Conservation (phyloP, 2,329 filamentous ascomycete species). For the Acrocalymma vagum region DNA sequence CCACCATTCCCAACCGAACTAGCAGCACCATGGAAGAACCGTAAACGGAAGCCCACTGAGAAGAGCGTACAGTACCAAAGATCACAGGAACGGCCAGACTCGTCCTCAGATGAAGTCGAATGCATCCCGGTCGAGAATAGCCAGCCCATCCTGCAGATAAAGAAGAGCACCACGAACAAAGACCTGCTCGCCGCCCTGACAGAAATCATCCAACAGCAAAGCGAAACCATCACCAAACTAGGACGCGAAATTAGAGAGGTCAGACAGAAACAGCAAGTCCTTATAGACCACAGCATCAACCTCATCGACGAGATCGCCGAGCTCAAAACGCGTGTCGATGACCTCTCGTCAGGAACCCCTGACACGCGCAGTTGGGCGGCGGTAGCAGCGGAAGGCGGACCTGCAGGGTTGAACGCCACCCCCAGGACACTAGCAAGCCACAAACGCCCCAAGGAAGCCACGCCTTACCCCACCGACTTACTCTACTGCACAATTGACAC, state of each 20-base stretch:
- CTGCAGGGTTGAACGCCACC: constrained; percentile 7
- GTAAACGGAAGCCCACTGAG: constrained; percentile 6
- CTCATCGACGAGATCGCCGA: constrained; percentile 11
- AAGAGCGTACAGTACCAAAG: constrained; percentile 9
- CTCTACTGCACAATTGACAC: too few relatives aligned
- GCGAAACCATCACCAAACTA: constrained; percentile 10
- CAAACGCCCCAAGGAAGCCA: constrained; percentile 6
- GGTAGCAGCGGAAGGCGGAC: constrained; percentile 8
- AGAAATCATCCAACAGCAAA: constrained; percentile 10
- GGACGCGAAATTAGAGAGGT: constrained; percentile 10
- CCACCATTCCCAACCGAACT: background rate
- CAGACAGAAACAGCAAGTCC: constrained; percentile 10
- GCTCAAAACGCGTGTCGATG: constrained; percentile 12
- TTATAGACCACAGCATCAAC: constrained; percentile 12
- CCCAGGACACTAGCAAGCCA: constrained; percentile 5
- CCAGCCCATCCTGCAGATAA: constrained; percentile 5
- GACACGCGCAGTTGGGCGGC: constrained; percentile 7
- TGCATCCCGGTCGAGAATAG: constrained; percentile 10
- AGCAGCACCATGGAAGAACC: constrained; percentile 8
- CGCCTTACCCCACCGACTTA: constrained; percentile 4
- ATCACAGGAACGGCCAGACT: constrained; percentile 7
- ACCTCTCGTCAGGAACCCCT: constrained; percentile 10
- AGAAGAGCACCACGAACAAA: constrained; percentile 13
- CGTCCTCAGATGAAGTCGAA: constrained; percentile 10
- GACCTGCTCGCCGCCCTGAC: constrained; percentile 10